These are phyloP conservation scores for Digitaria exilis DNA, from an alignment of 202 grass and related monocot species.

Conservation along the genomic window DNA sequence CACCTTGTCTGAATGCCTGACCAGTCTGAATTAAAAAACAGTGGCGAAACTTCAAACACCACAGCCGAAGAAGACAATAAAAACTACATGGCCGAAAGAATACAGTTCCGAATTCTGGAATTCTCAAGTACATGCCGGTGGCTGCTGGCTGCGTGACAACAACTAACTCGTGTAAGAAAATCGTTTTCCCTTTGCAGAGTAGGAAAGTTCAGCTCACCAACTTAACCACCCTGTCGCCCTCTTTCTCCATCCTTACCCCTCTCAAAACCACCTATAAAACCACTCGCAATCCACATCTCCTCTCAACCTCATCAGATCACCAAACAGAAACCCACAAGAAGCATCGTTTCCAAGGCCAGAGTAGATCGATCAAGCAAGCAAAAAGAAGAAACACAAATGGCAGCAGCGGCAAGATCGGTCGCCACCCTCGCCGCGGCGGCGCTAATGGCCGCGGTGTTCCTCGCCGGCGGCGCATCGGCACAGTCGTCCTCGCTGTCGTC, in stretches of 20 bases:
- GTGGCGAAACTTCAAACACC: neutral
- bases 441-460: neutral
- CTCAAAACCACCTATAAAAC: conserved; percentile 49
- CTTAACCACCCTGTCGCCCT: conserved; percentile 21
- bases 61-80: neutral
- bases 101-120: neutral
- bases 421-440: neutral
- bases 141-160: neutral
- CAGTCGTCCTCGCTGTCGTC: conserved; percentile 37
- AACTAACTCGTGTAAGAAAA: conserved; percentile 26
- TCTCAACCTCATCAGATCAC: neutral
- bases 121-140: neutral
- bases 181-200: conserved; percentile 37
- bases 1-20: neutral
- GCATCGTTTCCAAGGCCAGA: neutral
- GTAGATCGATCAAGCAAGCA: neutral
- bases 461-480: conserved; percentile 34
- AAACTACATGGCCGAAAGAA: neutral
- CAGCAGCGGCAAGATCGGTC: conserved; percentile 22
- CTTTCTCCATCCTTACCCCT: neutral
- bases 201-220: conserved; percentile 61
- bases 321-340: neutral
- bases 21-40: neutral
- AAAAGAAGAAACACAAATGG: neutral
- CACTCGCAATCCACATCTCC: neutral